Evolutionary conservation across 2,329 filamentous ascomycete genomes (phyloP), one percentile per base, ranked within the genome.

Genomic region (Arthrobotrys conoides): DNA sequence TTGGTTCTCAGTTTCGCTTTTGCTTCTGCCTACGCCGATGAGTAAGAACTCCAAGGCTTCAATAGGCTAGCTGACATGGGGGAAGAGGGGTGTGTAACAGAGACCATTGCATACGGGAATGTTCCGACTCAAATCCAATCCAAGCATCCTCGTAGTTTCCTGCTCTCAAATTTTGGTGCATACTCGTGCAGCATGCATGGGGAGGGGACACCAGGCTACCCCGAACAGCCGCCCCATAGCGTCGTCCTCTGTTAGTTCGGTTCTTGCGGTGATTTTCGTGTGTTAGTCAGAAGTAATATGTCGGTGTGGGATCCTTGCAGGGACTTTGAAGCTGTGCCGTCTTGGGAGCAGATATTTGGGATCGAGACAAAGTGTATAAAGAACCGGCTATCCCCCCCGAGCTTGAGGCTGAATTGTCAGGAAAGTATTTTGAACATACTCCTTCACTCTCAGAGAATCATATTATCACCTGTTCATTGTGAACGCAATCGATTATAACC

Each of bases 1-100:
- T 66, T 77, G 65, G 53, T 33, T 59, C 33, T 33, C 51, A n/a
- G 14, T 33, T 53, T 53, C 41, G 9, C 41, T 55, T 71, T 67
- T 77, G 61, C 73, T 48, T 76, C 72, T 71, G 72, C 72, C 72
- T 76, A 71, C 22, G 12, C 36, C 33, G 48, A 61, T 76, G 72
- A 76, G 72, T 71, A 76, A 76, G 72, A 76, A 44, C 18, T 18
- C 16, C 3, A 44, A 63, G 12, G 33, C 44, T 36, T 64, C 33
- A 61, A 14, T 30, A 18, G 22, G 27, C 63, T 51, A 53, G 63
- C 33, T 1, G 51, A 49, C 66, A 70, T 70, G 53, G 9, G 46
- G n/a, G 20, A 30, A 30, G 14, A 12, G 53, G 46, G 46, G 30
- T 53, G 53, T 69, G 51, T 36, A 61, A 61, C 36, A 61, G 12